A percentile compares a stretch with the other conserved stretches of the same genome.
These are phyloP conservation scores for Cystofilobasidium capitatum DNA, from an alignment of 768 basidiomycete genomes.

Conservation along the genomic window DNA sequence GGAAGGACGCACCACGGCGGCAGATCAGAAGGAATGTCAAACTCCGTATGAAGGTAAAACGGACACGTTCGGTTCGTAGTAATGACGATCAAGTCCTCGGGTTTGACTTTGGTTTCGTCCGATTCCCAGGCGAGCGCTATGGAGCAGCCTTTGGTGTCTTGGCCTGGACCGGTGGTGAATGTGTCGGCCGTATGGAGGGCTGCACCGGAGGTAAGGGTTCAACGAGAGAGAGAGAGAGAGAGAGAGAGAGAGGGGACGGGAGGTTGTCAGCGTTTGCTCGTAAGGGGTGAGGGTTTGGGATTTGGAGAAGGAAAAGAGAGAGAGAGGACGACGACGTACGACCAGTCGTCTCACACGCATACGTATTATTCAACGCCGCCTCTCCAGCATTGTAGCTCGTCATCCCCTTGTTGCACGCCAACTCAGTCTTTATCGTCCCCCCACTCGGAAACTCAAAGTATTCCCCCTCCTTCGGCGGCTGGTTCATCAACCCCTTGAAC, in stretches of 20 bases:
- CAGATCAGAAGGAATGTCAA: conserved; percentile 8
- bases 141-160: conserved; percentile 1
- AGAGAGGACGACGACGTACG: background rate
- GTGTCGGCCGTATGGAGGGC: conserved; percentile 9
- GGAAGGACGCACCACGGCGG: background rate
- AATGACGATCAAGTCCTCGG: conserved; percentile 10
- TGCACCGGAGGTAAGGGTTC: too few species aligned
- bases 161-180: background rate
- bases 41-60: background rate
- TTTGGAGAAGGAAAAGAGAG: too few species aligned
- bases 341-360: background rate
- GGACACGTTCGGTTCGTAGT: conserved; percentile 9
- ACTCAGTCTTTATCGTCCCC: background rate
- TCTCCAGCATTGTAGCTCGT: background rate
- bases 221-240: too few species aligned
- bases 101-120: background rate
- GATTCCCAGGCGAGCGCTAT: background rate
- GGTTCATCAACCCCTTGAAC: background rate
- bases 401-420: background rate
- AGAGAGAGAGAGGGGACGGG: too few species aligned
- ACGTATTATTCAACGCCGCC: background rate
- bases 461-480: background rate
- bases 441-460: background rate
- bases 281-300: too few species aligned
- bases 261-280: too few species aligned